Percentiles rank a stretch among this genome's conserved stretches.
phyloP scores from a whole-genome alignment of 192 early-diverging fungal genomes.

The Coemansia sp. region DNA sequence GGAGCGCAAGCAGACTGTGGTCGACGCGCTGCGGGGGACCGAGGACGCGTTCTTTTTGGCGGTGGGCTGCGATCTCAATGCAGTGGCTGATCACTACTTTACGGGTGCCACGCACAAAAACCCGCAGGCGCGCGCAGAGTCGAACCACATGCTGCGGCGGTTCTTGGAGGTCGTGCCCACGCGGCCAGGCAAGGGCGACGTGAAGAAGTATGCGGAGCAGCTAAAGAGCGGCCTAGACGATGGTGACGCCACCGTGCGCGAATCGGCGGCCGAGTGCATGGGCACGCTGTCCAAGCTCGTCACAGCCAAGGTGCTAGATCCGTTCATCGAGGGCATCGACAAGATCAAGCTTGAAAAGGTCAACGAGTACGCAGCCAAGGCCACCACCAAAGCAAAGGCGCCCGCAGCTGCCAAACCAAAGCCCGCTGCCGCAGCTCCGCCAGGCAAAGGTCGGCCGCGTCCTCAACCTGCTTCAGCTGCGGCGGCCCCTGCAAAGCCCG shows the following conservation, averaged over 20 bases:
- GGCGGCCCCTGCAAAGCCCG: neutral
- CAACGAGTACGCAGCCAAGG: conserved; percentile 83
- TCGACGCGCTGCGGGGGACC: conserved; percentile 76
- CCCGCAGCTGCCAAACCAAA: conserved; percentile 25
- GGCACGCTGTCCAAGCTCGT: conserved; percentile 89
- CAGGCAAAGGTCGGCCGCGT: neutral
- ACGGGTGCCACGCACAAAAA: conserved; percentile 81
- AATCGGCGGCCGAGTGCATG: conserved; percentile 76
- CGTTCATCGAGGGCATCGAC: conserved; percentile 80
- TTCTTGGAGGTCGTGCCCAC: conserved; percentile 69
- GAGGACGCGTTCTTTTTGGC: conserved; percentile 81
- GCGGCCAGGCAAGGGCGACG: conserved; percentile 71
- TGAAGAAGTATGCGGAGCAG: conserved; percentile 75
- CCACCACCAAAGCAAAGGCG: conserved; percentile 71
- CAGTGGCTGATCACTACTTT: conserved; percentile 76
- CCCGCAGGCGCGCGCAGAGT: conserved; percentile 82
- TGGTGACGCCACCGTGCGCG: conserved; percentile 75
- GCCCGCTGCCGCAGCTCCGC: conserved; percentile 7
- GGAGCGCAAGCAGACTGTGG: conserved; percentile 87
- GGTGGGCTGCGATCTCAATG: conserved; percentile 50
- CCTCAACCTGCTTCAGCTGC: too few relatives aligned
- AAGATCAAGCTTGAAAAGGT: conserved; percentile 85
- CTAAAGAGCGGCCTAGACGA: conserved; percentile 81
- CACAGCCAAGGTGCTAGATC: conserved; percentile 68
- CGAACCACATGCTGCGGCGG: conserved; percentile 68